Base-by-base conservation (phyloP, 2,329 filamentous ascomycete species). In the Curvularia hawaiiensis region DNA sequence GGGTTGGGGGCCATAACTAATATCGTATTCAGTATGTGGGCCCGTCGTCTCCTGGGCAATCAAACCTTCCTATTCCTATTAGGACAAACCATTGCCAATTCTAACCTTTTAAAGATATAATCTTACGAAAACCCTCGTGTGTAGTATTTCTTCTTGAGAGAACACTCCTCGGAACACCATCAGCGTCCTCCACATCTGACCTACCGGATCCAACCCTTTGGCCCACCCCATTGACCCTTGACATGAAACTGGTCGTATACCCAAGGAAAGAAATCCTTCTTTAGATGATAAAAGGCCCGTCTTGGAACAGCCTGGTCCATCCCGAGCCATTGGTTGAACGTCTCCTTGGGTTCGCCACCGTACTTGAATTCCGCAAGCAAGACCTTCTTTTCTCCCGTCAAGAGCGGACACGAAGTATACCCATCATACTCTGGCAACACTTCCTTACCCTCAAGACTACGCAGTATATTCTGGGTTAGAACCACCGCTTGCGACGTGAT, bases 251-350 rank as follows among this genome's bases (percentile, higher is more conserved):
- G 80, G 53, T 79, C 81, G 72, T 88, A 88, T 2, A 88, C 85
- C 85, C 85, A 88, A 0, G 86, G 86, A 73, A 88, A 88, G 65
- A 88, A 88, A 66, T 88, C 82, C 75, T 86, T 88, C 78, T 88
- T 88, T 45, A 88, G 63, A 63, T 87, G 77, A 62, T 85, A 88
- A 67, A 88, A 88, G 0, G 81, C 76, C 3, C 81, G 79, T 4
- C 84, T 79, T 2, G 86, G 86, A 9, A 74, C 73, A 0, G 71
- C 80, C 71, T 88, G 86, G 63, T 88, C 84, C 8, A 88, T 78
- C 0, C 84, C 85, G 14, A 87, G 54, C 50, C 67, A 73, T 68
- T 77, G 72, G 5, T 75, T 78, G 60, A 88, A 88, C 0, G 86
- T 88, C 77, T 88, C 86, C 69, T 88, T 86, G 8, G 86, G 85